Conservation (phyloP, 768 basidiomycete genomes). For the Serendipita vermifera region DNA sequence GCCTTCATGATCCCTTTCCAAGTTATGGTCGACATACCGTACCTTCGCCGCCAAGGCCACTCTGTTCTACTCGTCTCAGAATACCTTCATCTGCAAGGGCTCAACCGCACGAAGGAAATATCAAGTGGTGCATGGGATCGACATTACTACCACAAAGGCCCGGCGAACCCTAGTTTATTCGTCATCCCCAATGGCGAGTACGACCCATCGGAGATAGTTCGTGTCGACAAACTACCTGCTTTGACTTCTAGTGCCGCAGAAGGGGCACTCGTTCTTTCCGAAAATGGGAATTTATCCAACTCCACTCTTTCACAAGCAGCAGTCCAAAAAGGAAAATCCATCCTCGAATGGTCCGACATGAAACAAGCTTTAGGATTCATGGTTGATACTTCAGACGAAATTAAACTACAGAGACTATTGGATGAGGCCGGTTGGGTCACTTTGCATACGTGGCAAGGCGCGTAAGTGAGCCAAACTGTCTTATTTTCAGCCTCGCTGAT, state of each 20-base stretch:
- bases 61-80: conserved; percentile 32
- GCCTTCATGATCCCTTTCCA: conserved; percentile 20
- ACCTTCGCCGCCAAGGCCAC: conserved; percentile 26
- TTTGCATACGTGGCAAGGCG: conserved; percentile 30
- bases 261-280: neutral
- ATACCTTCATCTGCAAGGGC: conserved; percentile 31
- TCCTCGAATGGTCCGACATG: conserved; percentile 23
- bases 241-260: neutral
- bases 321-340: conserved; percentile 17
- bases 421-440: conserved; percentile 29
- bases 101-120: conserved; percentile 25
- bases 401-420: conserved; percentile 26
- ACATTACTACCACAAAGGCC: conserved; percentile 22
- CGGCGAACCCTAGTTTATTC: conserved; percentile 21
- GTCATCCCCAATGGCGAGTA: conserved; percentile 31
- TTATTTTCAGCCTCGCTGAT: neutral
- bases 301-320: conserved; percentile 20
- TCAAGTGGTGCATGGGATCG: conserved; percentile 30
- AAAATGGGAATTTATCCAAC: conserved; percentile 14
- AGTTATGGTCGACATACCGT: conserved; percentile 35
- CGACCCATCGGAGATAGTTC: conserved; percentile 26
- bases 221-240: conserved; percentile 29
- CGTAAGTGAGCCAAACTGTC: conserved; percentile 31
- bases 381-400: conserved; percentile 20
- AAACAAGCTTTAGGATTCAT: conserved; percentile 18